These are phyloP conservation scores for Pyrenochaeta sp. DNA, from an alignment of 2,329 filamentous ascomycete genomes.

Conservation along the genomic window DNA sequence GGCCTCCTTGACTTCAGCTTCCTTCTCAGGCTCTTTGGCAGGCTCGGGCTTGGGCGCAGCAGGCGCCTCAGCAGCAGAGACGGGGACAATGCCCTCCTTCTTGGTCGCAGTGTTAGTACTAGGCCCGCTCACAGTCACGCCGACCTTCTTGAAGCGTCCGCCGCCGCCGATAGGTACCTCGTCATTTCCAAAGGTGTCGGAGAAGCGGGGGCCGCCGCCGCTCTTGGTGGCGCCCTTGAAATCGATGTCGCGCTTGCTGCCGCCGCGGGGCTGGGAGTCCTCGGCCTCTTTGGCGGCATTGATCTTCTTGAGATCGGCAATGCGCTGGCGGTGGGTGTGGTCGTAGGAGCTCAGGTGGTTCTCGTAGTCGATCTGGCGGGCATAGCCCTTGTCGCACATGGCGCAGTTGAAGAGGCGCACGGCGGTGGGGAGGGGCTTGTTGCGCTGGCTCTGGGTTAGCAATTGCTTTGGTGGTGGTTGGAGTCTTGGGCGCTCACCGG, in stretches of 20 bases:
- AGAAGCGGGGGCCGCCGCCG: too few species aligned
- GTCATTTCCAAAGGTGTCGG: too few species aligned
- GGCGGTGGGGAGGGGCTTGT: conserved; percentile 53
- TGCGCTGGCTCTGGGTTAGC: conserved; percentile 45
- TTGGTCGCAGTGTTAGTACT: too few species aligned
- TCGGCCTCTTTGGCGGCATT: conserved; percentile 38
- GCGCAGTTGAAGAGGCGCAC: conserved; percentile 57
- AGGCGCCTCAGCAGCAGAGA: too few species aligned
- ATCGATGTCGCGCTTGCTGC: conserved; percentile 36
- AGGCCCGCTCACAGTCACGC: conserved; percentile 46
- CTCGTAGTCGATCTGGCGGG: conserved; percentile 94
- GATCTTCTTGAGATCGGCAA: conserved; percentile 84
- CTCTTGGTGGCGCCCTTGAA: conserved; percentile 25
- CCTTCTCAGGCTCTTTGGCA: conserved; percentile 4
- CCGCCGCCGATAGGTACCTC: conserved; percentile 17
- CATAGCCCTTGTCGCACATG: conserved; percentile 91
- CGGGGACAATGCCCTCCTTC: conserved; percentile 5
- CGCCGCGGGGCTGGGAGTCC: conserved; percentile 24
- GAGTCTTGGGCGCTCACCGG: conserved; percentile 13
- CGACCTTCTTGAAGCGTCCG: conserved; percentile 75
- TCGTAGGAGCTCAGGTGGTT: conserved; percentile 94
- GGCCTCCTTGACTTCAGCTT: conserved; percentile 20
- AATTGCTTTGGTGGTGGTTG: too few species aligned
- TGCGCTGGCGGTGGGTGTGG: conserved; percentile 78
- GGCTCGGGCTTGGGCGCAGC: too few species aligned